These are phyloP conservation scores for Stenogyne calaminthoides DNA, from an alignment of 305 asterid species.

Conservation along the genomic window DNA sequence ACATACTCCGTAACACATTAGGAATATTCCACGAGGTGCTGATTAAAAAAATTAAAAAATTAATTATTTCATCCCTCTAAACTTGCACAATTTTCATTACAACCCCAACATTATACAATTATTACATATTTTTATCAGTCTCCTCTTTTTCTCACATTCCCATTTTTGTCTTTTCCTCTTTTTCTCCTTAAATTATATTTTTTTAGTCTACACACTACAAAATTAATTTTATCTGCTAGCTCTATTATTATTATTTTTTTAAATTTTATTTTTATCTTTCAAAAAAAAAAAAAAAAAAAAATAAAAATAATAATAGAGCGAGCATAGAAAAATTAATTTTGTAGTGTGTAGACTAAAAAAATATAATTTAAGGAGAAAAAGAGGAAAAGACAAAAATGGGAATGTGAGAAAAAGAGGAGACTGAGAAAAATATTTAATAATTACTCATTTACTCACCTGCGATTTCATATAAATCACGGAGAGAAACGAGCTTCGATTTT, in stretches of 20 bases:
- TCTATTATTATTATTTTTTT: no score
- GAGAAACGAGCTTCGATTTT: slow-evolving; percentile 19
- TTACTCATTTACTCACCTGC: slow-evolving; percentile 14
- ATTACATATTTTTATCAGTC: neutral
- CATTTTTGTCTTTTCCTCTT: neutral
- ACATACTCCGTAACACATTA: neutral
- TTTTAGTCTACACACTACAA: slow-evolving; percentile 1
- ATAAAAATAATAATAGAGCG: no score
- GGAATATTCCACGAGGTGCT: neutral
- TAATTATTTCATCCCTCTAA: neutral
- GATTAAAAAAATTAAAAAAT: neutral
- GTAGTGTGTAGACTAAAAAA: neutral
- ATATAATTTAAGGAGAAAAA: neutral
- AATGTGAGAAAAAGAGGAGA: neutral
- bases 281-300: no score
- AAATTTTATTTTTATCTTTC: no score
- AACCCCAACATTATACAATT: neutral
- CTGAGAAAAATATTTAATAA: neutral
- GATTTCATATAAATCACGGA: slow-evolving; percentile 8
- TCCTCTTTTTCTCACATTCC: neutral
- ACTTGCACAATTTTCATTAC: neutral
- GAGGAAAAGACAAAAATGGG: slow-evolving; percentile 1
- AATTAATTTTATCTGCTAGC: neutral
- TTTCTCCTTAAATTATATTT: neutral
- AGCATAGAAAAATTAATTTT: slow-evolving; percentile 6